Evolutionary conservation across 371 early-diverging fungal species (phyloP), one percentile per base, ranked within the genome.

Genomic region (Mortierella sp.): DNA sequence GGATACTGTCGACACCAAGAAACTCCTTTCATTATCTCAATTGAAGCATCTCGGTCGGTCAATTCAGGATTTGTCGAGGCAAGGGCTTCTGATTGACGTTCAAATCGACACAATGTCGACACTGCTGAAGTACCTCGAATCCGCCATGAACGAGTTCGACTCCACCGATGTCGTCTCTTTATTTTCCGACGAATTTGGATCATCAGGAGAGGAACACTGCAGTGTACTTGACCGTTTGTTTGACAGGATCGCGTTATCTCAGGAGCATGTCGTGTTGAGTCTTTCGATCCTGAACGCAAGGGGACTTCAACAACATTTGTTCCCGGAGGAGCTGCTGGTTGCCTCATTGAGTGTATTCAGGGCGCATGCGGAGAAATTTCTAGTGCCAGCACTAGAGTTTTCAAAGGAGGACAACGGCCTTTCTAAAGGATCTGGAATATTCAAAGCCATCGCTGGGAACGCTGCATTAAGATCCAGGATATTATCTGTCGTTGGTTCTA

Each of bases 321-420:
- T 76, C 57, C 86, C 86, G 0, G 86, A 86, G 26, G 86, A 86
- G 16, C 71, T 86, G 16, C 59, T 86, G 46, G 67, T 82, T 9
- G 74, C 64, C 24, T 55, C 79, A 0, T 50, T 86, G 54, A 73
- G 37, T 24, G 74, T 79, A 44, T 77, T 86, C 61, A 86, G 82
- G 44, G 55, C 74, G 1, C 48, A 69, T 21, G 24, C 77, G 21
- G 86, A 86, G 34, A 76, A 50, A 28, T 77, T 86, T 40, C 34
- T 86, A 11, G 69, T 31, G 26, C 86, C 82, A 8, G 75, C 80
- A 13, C 72, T 86, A 10, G 82, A 81, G n/a, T 79, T 76, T 31
- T 77, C 86, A 44, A 75, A 74, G 37, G 79, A 81, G 0, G 46
- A 54, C 10, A 26, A 16, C 19, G 71, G 46, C 9, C 46, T 50